Evolutionary conservation across 1,139 yeast genomes (phyloP), one percentile per base, ranked within the genome.

Genomic region (Kodamaea ohmeri): DNA sequence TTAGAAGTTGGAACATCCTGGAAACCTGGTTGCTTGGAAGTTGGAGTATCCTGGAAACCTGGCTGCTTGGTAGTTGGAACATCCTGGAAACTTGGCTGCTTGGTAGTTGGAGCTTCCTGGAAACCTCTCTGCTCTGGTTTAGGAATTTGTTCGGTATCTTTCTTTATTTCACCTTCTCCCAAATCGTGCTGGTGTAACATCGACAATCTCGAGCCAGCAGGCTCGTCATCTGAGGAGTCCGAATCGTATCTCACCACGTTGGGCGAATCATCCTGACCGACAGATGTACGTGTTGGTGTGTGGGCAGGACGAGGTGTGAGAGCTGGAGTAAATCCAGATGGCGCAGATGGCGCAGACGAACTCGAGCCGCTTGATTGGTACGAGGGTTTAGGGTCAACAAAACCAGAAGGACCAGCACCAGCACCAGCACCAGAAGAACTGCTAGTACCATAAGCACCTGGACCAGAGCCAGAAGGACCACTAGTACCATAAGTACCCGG

Each of bases 171-270:
- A 40, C 9, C 47, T 50, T 4, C 44, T 18, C 5, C 53, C 46
- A 65, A 60, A 28, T 63, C 58, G 45, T 67, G 67, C 37, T 56
- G 53, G 45, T 65, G 58, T 34, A 66, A 55, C 58, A 66, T 55
- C 1, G 71, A 62, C 22, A 56, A 45, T 37, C 58, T 56, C n/a
- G 26, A 53, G 48, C 4, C 32, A 25, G 19, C 29, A 11, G 21
- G 28, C 18, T 55, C 67, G 26, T 57, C 62, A 19, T 55, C 60
- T 3, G 62, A 52, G 7, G 53, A 43, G 45, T 46, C 48, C 2
- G 50, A 41, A 27, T 43, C 39, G 38, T 52, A 54, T 34, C 47
- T 53, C 3, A 52, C 59, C 11, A 56, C 49, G 34, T 56, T 55
- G 9, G 62, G 56, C n/a, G 51, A 55, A 4, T 48, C 55, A 6